Base-by-base conservation (phyloP, 2,329 filamentous ascomycete genomes). In the Cladosporium oxysporum region DNA sequence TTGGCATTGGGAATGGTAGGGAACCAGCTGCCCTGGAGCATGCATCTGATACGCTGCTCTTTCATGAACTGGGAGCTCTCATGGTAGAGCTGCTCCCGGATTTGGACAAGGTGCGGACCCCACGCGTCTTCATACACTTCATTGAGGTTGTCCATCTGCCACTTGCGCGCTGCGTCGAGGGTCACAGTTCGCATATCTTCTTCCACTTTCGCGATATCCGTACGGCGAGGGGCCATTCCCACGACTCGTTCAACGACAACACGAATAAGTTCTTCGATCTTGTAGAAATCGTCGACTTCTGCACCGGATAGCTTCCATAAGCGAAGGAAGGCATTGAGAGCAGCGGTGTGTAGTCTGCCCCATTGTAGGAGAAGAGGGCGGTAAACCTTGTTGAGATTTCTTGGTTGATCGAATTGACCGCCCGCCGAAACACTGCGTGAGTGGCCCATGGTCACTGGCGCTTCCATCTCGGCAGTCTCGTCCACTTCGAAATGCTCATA, bases 401-500 rank as follows among this genome's bases (percentile, higher is more conserved):
- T 55, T 16, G 49, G 49, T 21, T 57, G 50, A 11, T 57, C 50
- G 31, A 44, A 63, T 14, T 29, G 61, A 64, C 91, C 88, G 68
- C 86, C 62, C n/a, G 55, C 62, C 8, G 53, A 62, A 4, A 66
- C 35, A 16, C 58, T 28, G 37, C 62, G 21, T 10, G 62, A 44
- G 21, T 65, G 62, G 3, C 62, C 62, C 64, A 66, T 49, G 61
- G 41, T 67, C 57, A 59, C 71, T 49, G 64, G 68, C 49, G 47
- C 41, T 65, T 66, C 58, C 60, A 63, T 23, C 59, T 69, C 67
- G 2, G 71, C 69, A 21, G 69, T 71, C 7, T 73, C 73, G 71
- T 96, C 93, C 47, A 98, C 91, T 67, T 97, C 93, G 73, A 99
- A 99, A 77, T 98, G 93, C 72, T 98, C 93, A 78, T 95, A 98